Evolutionary conservation across 2,329 filamentous ascomycete genomes (phyloP).

Genomic region (Xylariaceae sp.): DNA sequence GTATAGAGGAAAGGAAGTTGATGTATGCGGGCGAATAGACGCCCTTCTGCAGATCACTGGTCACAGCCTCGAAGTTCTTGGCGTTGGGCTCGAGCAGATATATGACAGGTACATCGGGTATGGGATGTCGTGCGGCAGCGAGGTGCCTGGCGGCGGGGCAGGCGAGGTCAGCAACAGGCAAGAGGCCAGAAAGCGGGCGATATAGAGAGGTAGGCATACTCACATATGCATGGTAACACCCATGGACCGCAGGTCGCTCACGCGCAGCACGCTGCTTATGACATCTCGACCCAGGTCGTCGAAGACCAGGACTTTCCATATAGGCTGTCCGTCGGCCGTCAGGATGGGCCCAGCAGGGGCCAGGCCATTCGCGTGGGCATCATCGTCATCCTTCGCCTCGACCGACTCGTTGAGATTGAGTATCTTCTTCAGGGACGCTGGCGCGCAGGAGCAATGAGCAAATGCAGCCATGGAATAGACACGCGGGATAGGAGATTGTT

Average conservation of each 20-base stretch:
- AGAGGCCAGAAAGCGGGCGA: constrained; percentile 14
- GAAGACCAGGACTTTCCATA: constrained; percentile 97
- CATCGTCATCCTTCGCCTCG: constrained; percentile 52
- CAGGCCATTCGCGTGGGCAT: constrained; percentile 55
- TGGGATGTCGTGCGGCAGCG: constrained; percentile 72
- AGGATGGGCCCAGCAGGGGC: constrained; percentile 71
- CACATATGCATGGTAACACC: constrained; percentile 97
- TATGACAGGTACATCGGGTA: constrained; percentile 91
- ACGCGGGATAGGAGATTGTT: background rate
- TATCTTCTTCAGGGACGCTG: constrained; percentile 84
- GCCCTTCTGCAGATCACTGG: constrained; percentile 74
- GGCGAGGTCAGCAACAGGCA: constrained; percentile 2
- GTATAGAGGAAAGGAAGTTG: constrained; percentile 93
- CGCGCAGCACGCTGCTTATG: constrained; percentile 89
- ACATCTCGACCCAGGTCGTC: constrained; percentile 88
- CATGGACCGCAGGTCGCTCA: constrained; percentile 86
- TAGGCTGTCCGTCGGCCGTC: constrained; percentile 80
- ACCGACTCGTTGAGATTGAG: constrained; percentile 83
- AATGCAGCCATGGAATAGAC: background rate
- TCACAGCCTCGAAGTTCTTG: constrained; percentile 75
- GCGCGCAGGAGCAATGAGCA: background rate
- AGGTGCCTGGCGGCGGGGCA: constrained; percentile 57
- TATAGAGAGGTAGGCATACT: constrained; percentile 11
- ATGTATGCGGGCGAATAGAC: constrained; percentile 92
- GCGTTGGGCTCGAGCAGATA: constrained; percentile 89